These are phyloP conservation scores for Leptosphaerulina australis DNA, from an alignment of 2,329 filamentous ascomycete genomes.

Conservation along the genomic window DNA sequence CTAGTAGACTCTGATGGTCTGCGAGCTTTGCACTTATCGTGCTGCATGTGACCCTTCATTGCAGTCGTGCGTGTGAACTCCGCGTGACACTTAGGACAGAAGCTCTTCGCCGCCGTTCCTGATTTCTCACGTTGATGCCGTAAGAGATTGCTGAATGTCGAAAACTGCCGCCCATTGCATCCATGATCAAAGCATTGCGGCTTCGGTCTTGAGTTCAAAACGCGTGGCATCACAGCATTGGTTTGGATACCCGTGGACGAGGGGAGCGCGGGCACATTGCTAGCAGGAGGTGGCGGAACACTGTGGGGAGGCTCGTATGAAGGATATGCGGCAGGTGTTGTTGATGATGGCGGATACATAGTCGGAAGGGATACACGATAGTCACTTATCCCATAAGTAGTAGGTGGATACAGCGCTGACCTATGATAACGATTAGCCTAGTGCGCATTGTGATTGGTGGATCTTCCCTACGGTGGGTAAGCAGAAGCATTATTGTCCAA, in stretches of 20 bases:
- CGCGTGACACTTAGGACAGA: conserved; percentile 87
- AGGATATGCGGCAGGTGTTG: conserved; percentile 40
- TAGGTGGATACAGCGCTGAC: conserved; percentile 42
- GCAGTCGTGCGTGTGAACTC: conserved; percentile 91
- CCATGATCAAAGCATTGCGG: conserved; percentile 97
- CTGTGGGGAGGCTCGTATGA: conserved; percentile 39
- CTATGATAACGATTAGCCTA: conserved; percentile 22
- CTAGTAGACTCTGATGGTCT: conserved; percentile 52
- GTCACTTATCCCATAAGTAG: conserved; percentile 42
- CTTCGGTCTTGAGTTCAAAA: conserved; percentile 81
- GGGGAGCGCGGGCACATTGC: conserved; percentile 33
- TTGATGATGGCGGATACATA: conserved; percentile 46
- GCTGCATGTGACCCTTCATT: conserved; percentile 81
- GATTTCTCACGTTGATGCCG: conserved; percentile 94
- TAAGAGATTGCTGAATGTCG: conserved; percentile 92
- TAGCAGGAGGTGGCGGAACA: conserved; percentile 27
- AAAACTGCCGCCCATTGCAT: conserved; percentile 94
- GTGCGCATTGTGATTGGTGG: background rate
- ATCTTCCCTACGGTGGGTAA: conserved; percentile 42
- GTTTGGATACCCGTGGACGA: conserved; percentile 35
- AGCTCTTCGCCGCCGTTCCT: conserved; percentile 84
- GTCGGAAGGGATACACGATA: conserved; percentile 43
- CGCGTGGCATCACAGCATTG: conserved; percentile 54
- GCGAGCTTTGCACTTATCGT: conserved; percentile 90
- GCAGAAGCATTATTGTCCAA: conserved; percentile 37